These are phyloP conservation scores for Ulota crispa DNA, from an alignment of 225 moss, liverwort and hornwort species.

Conservation along the genomic window DNA sequence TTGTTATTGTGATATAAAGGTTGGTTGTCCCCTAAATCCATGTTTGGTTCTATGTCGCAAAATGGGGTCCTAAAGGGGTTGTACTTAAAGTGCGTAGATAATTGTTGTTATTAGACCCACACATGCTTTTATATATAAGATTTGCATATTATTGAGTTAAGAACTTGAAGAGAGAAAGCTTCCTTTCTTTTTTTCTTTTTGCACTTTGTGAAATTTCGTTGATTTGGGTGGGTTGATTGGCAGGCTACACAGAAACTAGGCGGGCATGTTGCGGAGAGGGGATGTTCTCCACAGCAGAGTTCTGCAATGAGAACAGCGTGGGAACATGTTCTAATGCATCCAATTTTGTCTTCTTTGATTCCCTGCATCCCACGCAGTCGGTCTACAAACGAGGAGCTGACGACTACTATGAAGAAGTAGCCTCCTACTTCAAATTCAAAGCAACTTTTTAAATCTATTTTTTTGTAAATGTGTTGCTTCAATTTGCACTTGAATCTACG, in stretches of 20 bases:
- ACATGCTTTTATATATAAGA: no score
- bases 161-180: not conserved
- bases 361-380: slow-evolving; percentile 26
- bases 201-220: not conserved
- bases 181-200: not conserved
- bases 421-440: slow-evolving; percentile 24
- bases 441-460: not conserved
- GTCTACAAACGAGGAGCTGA: slow-evolving; percentile 20
- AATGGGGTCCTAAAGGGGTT: not conserved
- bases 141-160: not conserved
- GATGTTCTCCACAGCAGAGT: not conserved
- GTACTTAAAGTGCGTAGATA: not conserved
- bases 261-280: slow-evolving; percentile 35
- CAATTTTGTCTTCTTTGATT: slow-evolving; percentile 46
- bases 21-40: not conserved
- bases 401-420: not conserved
- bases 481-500: not conserved
- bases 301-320: slow-evolving; percentile 18
- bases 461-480: not conserved
- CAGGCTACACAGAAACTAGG: slow-evolving; percentile 24
- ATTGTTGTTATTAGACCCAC: not conserved
- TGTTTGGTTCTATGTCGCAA: not conserved
- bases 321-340: slow-evolving; percentile 35
- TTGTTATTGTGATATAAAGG: not conserved
- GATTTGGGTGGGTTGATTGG: not conserved